Percentiles rank a stretch among this genome's conserved stretches.
phyloP scores from a whole-genome alignment of 1,139 yeast genomes.

The Kluyveromyces sp. region DNA sequence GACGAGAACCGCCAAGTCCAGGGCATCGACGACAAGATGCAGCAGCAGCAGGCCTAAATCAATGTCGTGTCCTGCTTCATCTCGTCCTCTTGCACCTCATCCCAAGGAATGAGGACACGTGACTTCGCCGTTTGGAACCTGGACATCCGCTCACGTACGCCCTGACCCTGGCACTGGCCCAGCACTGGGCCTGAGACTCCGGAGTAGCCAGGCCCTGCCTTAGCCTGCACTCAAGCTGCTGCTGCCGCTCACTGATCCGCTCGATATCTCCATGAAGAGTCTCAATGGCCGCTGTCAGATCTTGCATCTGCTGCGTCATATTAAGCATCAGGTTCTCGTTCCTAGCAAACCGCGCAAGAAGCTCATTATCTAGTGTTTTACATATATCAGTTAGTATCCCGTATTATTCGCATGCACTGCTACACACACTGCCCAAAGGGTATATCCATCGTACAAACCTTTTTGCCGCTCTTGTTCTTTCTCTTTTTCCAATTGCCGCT shows the following conservation, averaged over 20 bases:
- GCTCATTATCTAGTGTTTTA: no score
- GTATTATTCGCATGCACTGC: neutral
- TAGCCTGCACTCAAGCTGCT: conserved; percentile 8
- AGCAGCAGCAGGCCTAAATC: conserved; percentile 19
- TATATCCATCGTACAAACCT: neutral
- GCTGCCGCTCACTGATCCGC: conserved; percentile 11
- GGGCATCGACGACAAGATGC: conserved; percentile 19
- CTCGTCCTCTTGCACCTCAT: conserved; percentile 7
- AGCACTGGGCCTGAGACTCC: conserved; percentile 1
- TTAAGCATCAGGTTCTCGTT: conserved; percentile 11
- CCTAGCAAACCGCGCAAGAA: neutral
- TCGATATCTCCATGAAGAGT: conserved; percentile 13
- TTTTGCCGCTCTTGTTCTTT: neutral
- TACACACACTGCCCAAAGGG: neutral
- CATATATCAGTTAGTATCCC: no score
- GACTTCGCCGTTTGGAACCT: neutral
- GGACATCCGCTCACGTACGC: no score
- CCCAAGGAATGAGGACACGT: conserved; percentile 4
- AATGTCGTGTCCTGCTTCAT: conserved; percentile 7
- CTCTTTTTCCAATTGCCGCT: neutral
- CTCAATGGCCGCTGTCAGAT: conserved; percentile 9
- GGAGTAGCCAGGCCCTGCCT: conserved; percentile 3
- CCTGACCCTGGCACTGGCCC: neutral
- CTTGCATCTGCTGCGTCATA: conserved; percentile 12
- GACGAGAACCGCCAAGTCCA: conserved; percentile 30